Base-by-base conservation (phyloP, 1,284 basidiomycete genomes). In the Fistulina hepatica region DNA sequence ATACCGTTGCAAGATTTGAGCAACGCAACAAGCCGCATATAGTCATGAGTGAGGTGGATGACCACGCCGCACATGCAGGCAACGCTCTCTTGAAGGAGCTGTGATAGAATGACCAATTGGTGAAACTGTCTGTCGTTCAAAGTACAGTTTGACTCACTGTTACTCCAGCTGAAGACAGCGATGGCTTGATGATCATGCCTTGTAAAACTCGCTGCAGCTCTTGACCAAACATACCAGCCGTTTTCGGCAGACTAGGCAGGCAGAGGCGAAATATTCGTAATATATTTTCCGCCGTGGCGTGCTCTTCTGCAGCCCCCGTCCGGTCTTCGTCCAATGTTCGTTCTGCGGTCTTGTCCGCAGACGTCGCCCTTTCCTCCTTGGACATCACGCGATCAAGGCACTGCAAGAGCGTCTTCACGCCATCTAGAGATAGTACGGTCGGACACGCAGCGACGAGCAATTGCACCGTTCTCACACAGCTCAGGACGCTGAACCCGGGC, bases 1-100 rank as follows among this genome's bases (percentile, higher is more conserved):
- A 41, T 47, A 85, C 86, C 64, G 51, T 89, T 83, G 54, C 85
- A 92, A 1, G 84, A 88, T 46, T 81, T 78, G 46, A 95, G 56
- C 3, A 95, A 67, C 23, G 76, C 78, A 15, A 89, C 71, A 11
- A 97, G 65, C 17, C 78, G 71, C 10, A 60, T 59, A 50, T 81
- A 94, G 49, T 95, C 88, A 47, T 88, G 81, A 0, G 95, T 97
- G 21, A 97, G 69, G 49, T 85, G 63, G 36, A 78, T 76, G 1
- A 94, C 81, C 3, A 88, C 81, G 0, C 76, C 72, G 54, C 92
- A 94, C 61, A 93, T 81, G 50, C 93, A 97, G 0, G 86, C 86
- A 9, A 98, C 81, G 6, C 80, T 76, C 58, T 95, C 92, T 59
- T 93, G 88, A 23, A 95, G 58, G 20, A 81, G 77, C 80, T 91